Conservation (phyloP, 2,329 filamentous ascomycete species). For the Fusarium sp. region DNA sequence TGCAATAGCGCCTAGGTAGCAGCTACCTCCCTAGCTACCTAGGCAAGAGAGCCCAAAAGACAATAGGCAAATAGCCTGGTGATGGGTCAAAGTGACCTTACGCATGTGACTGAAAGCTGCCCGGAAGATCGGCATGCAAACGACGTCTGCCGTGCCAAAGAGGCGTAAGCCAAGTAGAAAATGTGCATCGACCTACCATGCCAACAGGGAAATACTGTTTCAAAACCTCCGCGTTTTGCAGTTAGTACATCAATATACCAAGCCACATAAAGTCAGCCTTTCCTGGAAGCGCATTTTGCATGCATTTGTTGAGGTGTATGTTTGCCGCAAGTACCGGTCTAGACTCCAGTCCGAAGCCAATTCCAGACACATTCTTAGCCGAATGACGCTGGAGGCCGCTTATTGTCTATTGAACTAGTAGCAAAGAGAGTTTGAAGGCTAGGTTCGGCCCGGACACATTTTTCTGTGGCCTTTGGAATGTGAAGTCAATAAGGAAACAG, state of each 20-base stretch:
- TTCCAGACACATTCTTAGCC: not conserved
- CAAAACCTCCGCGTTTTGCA: not conserved
- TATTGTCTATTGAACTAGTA: not conserved
- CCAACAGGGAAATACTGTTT: not conserved
- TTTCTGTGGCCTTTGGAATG: not conserved
- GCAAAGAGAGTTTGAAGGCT: not conserved
- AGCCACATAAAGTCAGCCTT: slow-evolving; percentile 17
- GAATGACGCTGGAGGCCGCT: not conserved
- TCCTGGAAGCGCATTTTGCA: not conserved
- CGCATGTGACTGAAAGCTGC: not conserved
- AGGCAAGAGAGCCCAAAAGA: not conserved
- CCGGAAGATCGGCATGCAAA: slow-evolving; percentile 5
- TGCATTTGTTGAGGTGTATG: not conserved
- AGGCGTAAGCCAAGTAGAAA: not conserved
- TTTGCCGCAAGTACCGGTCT: slow-evolving; percentile 7
- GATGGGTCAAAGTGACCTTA: too few relatives aligned
- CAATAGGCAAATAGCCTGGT: not conserved
- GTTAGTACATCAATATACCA: not conserved
- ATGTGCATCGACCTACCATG: not conserved
- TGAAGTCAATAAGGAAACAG: not conserved
- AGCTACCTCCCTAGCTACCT: too few relatives aligned
- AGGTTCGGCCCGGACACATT: slow-evolving; percentile 19
- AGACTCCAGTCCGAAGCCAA: not conserved
- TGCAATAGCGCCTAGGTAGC: too few relatives aligned
- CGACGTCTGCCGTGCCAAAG: not conserved